Percentiles rank a stretch among this genome's conserved stretches.
Evolutionary conservation across 495 filamentous ascomycete genomes (phyloP).

Genomic region (Neurospora sp.): DNA sequence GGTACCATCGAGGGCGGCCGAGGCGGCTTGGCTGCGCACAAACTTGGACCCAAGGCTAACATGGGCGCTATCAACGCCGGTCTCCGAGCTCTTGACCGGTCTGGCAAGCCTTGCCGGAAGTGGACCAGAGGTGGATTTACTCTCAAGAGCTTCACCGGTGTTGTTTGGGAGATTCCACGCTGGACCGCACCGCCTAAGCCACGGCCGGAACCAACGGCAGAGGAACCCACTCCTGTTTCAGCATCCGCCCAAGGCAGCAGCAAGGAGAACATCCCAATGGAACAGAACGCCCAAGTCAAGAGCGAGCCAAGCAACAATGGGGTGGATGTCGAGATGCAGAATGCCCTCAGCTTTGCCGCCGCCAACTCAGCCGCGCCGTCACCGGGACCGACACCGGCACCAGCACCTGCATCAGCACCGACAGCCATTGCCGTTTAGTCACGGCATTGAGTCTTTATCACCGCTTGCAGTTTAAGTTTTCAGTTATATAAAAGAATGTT

Average conservation of each 20-base stretch:
- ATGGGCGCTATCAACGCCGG: constrained; percentile 96
- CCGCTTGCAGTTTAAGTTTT: not conserved
- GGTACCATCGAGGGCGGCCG: constrained; percentile 43
- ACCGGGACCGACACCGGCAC: constrained; percentile 6
- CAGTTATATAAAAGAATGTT: not conserved
- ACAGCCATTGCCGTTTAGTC: not conserved
- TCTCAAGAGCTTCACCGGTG: constrained; percentile 88
- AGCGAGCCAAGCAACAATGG: constrained; percentile 63
- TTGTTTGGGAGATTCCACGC: constrained; percentile 69
- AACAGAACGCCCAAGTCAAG: constrained; percentile 46
- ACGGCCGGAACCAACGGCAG: constrained; percentile 22
- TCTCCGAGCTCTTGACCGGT: constrained; percentile 84
- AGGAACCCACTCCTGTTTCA: constrained; percentile 30
- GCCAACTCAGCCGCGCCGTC: constrained; percentile 34
- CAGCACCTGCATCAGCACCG: not conserved
- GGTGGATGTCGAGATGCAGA: constrained; percentile 37
- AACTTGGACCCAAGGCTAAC: constrained; percentile 94
- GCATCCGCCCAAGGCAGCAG: constrained; percentile 52
- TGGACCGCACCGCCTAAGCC: constrained; percentile 67
- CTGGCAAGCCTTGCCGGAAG: constrained; percentile 79
- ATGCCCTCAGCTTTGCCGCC: constrained; percentile 28
- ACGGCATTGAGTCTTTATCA: not conserved
- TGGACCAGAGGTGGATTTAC: constrained; percentile 76
- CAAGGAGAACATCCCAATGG: constrained; percentile 52
- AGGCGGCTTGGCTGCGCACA: constrained; percentile 43